Percentiles rank a stretch among this genome's conserved stretches.
Evolutionary conservation across 2,329 filamentous ascomycete species (phyloP).

Genomic region (Beauveria varroae): DNA sequence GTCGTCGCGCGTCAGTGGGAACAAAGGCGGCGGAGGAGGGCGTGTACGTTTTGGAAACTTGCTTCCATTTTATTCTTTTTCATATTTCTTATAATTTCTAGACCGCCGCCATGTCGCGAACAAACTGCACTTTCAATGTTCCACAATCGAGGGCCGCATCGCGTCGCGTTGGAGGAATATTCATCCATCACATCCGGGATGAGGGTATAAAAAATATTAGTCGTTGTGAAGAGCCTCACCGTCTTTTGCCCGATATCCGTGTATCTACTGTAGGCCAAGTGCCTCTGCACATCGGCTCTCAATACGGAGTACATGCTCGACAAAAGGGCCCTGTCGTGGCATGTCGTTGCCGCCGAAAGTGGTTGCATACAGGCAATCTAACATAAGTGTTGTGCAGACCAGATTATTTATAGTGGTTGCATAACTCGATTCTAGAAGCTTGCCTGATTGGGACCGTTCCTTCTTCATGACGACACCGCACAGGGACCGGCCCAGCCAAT

Average conservation of each 20-base stretch:
- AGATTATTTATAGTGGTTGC: slow-evolving; percentile 8
- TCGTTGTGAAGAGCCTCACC: neutral
- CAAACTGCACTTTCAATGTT: neutral
- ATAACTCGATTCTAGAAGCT: slow-evolving; percentile 9
- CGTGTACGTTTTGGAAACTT: neutral
- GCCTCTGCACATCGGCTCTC: neutral
- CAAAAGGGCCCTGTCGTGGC: neutral
- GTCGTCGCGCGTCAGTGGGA: neutral
- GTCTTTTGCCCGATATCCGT: neutral
- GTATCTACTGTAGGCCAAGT: neutral
- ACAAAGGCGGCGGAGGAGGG: slow-evolving; percentile 1
- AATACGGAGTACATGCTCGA: neutral
- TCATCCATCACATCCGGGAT: neutral
- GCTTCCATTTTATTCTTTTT: neutral
- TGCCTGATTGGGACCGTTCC: neutral
- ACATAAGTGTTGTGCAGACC: neutral
- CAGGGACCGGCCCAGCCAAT: neutral
- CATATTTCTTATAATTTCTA: neutral
- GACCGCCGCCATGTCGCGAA: neutral
- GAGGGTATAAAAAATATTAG: neutral
- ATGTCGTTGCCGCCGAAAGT: neutral
- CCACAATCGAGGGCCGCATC: neutral
- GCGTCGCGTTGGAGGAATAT: neutral
- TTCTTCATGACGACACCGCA: neutral
- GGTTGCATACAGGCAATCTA: neutral